Evolutionary conservation across 1,139 yeast species (phyloP).

Genomic region (Arxiozyma slooffiae): DNA sequence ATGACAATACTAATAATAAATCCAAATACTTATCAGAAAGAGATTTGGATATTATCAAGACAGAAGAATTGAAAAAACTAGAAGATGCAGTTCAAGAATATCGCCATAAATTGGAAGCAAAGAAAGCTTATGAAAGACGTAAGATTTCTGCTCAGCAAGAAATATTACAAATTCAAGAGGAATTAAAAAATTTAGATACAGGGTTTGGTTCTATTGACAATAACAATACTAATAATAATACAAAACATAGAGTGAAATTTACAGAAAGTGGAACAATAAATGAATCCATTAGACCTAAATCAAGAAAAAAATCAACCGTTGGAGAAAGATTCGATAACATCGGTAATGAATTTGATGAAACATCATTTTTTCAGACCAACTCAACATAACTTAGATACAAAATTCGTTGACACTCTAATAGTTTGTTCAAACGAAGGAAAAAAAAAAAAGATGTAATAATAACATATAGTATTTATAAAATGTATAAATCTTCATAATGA

Average conservation of each 20-base stretch:
- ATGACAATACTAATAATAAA: background rate
- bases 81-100: conserved; percentile 25
- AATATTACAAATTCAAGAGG: conserved; percentile 16
- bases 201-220: background rate
- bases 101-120: conserved; percentile 21
- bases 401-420: background rate
- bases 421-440: no score
- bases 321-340: background rate
- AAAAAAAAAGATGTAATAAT: no score
- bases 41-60: conserved; percentile 26
- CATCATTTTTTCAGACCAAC: background rate
- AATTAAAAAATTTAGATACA: conserved; percentile 3
- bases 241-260: background rate
- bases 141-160: conserved; percentile 25
- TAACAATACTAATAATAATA: background rate
- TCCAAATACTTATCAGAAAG: conserved; percentile 19
- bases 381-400: background rate
- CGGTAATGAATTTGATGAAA: conserved; percentile 1
- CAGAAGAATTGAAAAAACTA: conserved; percentile 23
- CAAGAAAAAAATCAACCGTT: background rate
- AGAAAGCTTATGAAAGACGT: conserved; percentile 26
- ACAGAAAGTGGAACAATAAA: background rate
- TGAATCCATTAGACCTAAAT: background rate
- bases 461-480: background rate
- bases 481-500: background rate